Base-by-base conservation (phyloP, 768 basidiomycete species). In the Dendrothele bispora region DNA sequence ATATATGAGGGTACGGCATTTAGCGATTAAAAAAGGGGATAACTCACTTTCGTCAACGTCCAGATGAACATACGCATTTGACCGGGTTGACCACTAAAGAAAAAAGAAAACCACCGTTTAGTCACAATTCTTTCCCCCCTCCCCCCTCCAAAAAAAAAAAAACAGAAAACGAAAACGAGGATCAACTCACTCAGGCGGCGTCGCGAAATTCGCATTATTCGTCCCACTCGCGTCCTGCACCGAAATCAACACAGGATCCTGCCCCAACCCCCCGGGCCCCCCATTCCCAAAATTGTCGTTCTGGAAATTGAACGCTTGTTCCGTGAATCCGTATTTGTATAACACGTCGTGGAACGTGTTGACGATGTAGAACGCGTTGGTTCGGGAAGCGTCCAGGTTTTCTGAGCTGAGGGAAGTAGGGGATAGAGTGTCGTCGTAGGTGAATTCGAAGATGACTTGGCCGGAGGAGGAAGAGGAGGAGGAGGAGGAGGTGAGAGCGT, bases 221-320 rank as follows among this genome's bases (percentile, higher is more conserved):
- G 61, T 53, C 3, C 73, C 72, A 14, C 69, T 58, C 4, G 67
- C 61, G 44, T 76, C 74, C 58, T 82, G 79, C 1, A 81, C 75
- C 29, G 73, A 77, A 36, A 75, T 63, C 11, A 70, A 70, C 44
- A 75, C 69, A 14, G 68, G 70, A 60, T 5, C 67, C 62, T 44
- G 77, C 74, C n/a, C n/a, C n/a, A n/a, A n/a, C 58, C 83, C 79
- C 1, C 81, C 77, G 29, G 73, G 76, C 36, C 75, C 63, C 11
- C 70, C 68, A 37, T 83, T 75, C 12, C 70, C 68, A 59, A 75
- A 73, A 65, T 83, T 83, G 59, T 72, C 67, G 28, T 64, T 68
- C 61, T 84, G 82, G 71, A 84, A 84, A 61, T 84, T 85, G 59
- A 78, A 82, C 7, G 72, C 66, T 5, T 53, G 51, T 62, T 83